Evolutionary conservation across 2,329 filamentous ascomycete species (phyloP).

Genomic region (Colletotrichum viniferum): DNA sequence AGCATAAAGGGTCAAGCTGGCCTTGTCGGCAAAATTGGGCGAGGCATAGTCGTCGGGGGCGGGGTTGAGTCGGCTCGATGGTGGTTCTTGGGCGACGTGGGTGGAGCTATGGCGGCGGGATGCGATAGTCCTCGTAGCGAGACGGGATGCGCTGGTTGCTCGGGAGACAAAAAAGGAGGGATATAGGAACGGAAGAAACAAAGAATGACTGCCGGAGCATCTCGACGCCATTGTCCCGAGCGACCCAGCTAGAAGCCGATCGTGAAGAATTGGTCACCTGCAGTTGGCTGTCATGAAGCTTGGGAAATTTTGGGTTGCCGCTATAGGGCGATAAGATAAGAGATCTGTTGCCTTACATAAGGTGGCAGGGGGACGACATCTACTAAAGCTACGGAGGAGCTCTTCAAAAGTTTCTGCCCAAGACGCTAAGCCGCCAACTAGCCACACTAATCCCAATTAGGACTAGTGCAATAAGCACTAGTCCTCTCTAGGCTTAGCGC

Average conservation of each 20-base stretch:
- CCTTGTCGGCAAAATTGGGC: slow-evolving; percentile 86
- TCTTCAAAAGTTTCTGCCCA: too few species aligned
- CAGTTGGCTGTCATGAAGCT: background rate
- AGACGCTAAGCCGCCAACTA: too few species aligned
- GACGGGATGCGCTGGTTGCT: slow-evolving; percentile 27
- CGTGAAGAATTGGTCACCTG: background rate
- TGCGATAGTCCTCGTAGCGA: slow-evolving; percentile 26
- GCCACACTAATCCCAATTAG: too few species aligned
- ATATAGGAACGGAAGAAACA: slow-evolving; percentile 55
- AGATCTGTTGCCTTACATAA: background rate
- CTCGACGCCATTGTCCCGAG: slow-evolving; percentile 43
- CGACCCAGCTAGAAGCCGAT: background rate
- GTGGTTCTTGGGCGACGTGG: slow-evolving; percentile 17
- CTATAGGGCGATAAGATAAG: slow-evolving; percentile 10
- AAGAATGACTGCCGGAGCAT: slow-evolving; percentile 38
- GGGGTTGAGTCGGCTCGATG: slow-evolving; percentile 73
- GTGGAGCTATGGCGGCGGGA: slow-evolving; percentile 21
- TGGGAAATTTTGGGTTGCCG: slow-evolving; percentile 12
- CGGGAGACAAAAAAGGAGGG: slow-evolving; percentile 45
- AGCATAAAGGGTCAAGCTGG: slow-evolving; percentile 76
- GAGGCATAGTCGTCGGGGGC: slow-evolving; percentile 82
- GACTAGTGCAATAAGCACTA: too few species aligned
- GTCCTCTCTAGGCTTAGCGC: too few species aligned
- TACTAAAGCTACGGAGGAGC: too few species aligned
- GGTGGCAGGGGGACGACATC: background rate